Evolutionary conservation across 257 asterid species (phyloP).

Genomic region (Marsdenia floribunda): DNA sequence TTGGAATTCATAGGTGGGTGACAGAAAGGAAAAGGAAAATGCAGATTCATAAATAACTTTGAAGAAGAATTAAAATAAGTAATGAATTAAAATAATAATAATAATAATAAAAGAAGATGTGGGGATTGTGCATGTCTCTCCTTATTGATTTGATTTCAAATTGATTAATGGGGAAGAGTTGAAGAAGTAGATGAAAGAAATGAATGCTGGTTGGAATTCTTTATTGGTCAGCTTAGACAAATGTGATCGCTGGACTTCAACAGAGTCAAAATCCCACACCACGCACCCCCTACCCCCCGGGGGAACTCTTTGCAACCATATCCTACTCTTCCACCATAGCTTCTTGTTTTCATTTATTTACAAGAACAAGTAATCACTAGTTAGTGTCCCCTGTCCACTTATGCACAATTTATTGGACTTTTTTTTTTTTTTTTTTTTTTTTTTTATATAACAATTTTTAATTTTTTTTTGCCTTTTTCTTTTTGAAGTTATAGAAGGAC

Average conservation of each 20-base stretch:
- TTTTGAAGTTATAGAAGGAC: too few relatives aligned
- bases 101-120: not conserved
- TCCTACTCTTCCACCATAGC: not conserved
- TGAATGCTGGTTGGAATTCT: conserved; percentile 31
- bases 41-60: conserved; percentile 19
- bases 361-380: too few relatives aligned
- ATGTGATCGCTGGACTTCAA: conserved; percentile 17
- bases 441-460: too few relatives aligned
- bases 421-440: too few relatives aligned
- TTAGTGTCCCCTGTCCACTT: too few relatives aligned
- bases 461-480: too few relatives aligned
- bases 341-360: too few relatives aligned
- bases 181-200: conserved; percentile 9
- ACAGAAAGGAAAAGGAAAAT: not conserved
- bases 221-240: conserved; percentile 30
- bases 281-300: too few relatives aligned
- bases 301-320: not conserved
- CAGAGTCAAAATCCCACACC: conserved; percentile 12
- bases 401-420: too few relatives aligned
- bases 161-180: not conserved
- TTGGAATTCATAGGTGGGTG: conserved; percentile 15
- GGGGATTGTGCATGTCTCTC: not conserved
- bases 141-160: not conserved
- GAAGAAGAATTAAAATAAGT: not conserved
- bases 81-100: not conserved